These are phyloP conservation scores for Parachaetomium inaequale DNA, from an alignment of 495 filamentous ascomycete genomes.

Conservation along the genomic window DNA sequence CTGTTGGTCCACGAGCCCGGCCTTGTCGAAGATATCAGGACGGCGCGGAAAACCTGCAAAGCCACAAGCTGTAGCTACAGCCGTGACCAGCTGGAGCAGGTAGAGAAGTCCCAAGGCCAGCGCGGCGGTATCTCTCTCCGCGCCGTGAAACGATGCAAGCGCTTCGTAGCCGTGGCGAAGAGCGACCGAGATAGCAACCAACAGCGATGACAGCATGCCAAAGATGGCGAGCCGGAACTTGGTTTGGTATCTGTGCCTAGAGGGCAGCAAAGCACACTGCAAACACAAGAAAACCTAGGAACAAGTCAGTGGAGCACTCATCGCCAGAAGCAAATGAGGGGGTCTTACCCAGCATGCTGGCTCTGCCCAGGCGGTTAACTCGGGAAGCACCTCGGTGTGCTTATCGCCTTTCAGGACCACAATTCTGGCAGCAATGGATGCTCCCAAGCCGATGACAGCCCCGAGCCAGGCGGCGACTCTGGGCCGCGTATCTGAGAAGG, in stretches of 20 bases:
- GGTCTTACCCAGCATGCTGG: slow-evolving; percentile 35
- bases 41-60: slow-evolving; percentile 52
- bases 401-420: slow-evolving; percentile 17
- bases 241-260: slow-evolving; percentile 24
- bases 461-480: slow-evolving; percentile 35
- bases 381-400: neutral
- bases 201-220: slow-evolving; percentile 32
- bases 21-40: slow-evolving; percentile 53
- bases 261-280: slow-evolving; percentile 30
- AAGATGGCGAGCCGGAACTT: slow-evolving; percentile 34
- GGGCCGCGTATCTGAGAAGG: slow-evolving; percentile 40
- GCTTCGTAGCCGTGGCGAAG: slow-evolving; percentile 26
- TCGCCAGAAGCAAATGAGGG: neutral
- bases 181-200: slow-evolving; percentile 26
- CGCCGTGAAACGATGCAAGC: slow-evolving; percentile 8
- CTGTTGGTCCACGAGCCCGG: slow-evolving; percentile 55
- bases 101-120: slow-evolving; percentile 13
- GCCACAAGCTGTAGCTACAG: slow-evolving; percentile 21
- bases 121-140: neutral
- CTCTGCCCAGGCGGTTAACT: slow-evolving; percentile 25
- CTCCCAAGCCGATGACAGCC: slow-evolving; percentile 35
- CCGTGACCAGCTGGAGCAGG: slow-evolving; percentile 28
- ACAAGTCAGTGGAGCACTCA: neutral
- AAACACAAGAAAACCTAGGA: slow-evolving; percentile 25
- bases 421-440: slow-evolving; percentile 27